Evolutionary conservation across 257 asterid genomes (phyloP), one percentile per base, ranked within the genome.

Genomic region (Solanum chilense): DNA sequence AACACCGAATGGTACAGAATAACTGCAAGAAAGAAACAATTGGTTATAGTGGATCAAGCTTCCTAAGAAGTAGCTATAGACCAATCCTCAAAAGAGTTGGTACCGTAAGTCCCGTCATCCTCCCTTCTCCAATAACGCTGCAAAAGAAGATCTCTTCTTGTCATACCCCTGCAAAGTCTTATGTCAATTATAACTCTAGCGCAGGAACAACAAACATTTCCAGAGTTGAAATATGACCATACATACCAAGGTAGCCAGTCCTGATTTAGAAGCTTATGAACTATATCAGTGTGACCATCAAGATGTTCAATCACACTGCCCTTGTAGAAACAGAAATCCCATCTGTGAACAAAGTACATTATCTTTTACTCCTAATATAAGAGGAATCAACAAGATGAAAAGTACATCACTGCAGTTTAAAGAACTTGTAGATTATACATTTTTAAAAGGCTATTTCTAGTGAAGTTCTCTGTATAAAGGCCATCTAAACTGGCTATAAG

Each of bases 61-160:
- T 52, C 27, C 31, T 81, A 31, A 81, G 68, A 81, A 31, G 85
- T 13, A 49, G 85, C 25, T 76, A 44, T 49, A 13, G 89, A 44
- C 87, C 86, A 68, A 87, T 70, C 76, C 85, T 82, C n/a, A 85
- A 73, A 27, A 82, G 70, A 62, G 75, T 68, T 82, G 89, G 85
- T 91, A 97, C 99, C 99, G 52, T 97, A 97, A 68, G 99, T 95
- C 47, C 98, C 98, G 85, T 95, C 99, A 64, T 97, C 99, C 92
- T 97, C 99, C 92, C 99, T 92, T 92, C 99, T 93, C 99, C 99
- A 97, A 86, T 97, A 97, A 87, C 98, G 98, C 85, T 94, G 92
- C 88, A 97, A 90, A 74, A 97, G 91, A 90, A 97, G 95, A 92
- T 97, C 99, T 91, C 99, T 93, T 87, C 89, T 87, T 86, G 90